Percentiles rank a stretch among this genome's conserved stretches.
Evolutionary conservation across 83 land plant species (phyloP).

Genomic region (Thuja plicata): DNA sequence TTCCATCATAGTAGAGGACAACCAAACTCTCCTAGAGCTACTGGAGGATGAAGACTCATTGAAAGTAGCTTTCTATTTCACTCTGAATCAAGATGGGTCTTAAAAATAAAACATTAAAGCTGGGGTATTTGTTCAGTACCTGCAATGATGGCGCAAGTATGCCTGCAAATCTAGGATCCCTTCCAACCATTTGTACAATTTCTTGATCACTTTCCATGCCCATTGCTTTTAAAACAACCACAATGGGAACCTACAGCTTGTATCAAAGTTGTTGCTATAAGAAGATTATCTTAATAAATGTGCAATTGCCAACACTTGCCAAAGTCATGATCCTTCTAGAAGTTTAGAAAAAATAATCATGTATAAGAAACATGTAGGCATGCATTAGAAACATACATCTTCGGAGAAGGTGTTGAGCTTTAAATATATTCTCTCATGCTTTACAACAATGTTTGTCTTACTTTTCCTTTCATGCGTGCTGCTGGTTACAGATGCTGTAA

Average conservation of each 20-base stretch:
- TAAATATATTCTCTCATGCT: conserved; percentile 51
- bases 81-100: background rate
- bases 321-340: background rate
- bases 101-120: background rate
- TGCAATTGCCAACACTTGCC: background rate
- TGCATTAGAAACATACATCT: conserved; percentile 29
- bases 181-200: conserved; percentile 93
- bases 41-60: background rate
- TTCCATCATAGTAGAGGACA: background rate
- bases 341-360: background rate
- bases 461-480: conserved; percentile 86
- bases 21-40: background rate
- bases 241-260: conserved; percentile 72
- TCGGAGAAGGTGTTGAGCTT: conserved; percentile 51
- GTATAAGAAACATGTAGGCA: background rate
- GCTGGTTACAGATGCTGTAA: conserved; percentile 94
- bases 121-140: conserved; percentile 28
- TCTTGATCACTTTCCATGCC: conserved; percentile 99
- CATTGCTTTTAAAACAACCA: conserved; percentile 95
- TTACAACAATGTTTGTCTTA: conserved; percentile 69
- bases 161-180: conserved; percentile 82
- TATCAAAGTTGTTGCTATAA: background rate
- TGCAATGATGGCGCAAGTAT: conserved; percentile 88
- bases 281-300: conserved; percentile 3
- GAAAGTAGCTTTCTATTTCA: background rate